phyloP scores from a whole-genome alignment of 176 grass and related monocot species.

The maize (Zea mays) region Zm-B73-REFERENCE-NAM-5.0 NC_050098.1:195853001-195853500 shows the following conservation, averaged over 20 bases:
- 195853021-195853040: slow-evolving; percentile 70
- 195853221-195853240: background rate
- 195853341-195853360: background rate
- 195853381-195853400: background rate
- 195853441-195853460: background rate
- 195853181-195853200: background rate
- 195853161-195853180: slow-evolving; percentile 13
- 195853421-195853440: background rate
- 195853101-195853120: background rate
- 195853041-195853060: background rate
- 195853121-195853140: background rate
- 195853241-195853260: background rate
- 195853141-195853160: background rate
- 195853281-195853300: background rate
- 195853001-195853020: slow-evolving; percentile 87
- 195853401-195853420: slow-evolving; percentile 22
- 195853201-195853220: background rate
- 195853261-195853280: slow-evolving; percentile 6
- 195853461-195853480: background rate
- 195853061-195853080: background rate
- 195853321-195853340: background rate
- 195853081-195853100: too few relatives aligned
- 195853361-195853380: slow-evolving; percentile 8
- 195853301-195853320: background rate
- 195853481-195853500: background rate